A percentile compares a stretch with the other conserved stretches of the same genome.
These are phyloP conservation scores for Cyclotella sp. DNA, from an alignment of 108 stramenopile species.

Conservation along the genomic window DNA sequence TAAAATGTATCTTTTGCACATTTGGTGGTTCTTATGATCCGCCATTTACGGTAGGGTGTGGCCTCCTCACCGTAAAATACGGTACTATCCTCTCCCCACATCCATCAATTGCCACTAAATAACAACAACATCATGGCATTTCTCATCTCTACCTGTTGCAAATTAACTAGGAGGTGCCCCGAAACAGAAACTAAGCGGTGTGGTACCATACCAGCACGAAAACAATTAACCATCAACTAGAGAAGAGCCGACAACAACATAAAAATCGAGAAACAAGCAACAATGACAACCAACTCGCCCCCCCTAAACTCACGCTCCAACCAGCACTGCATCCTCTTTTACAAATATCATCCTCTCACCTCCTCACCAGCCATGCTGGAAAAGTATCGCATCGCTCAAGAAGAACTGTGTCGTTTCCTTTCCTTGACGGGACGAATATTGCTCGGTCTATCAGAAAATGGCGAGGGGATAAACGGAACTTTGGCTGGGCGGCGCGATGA, in stretches of 20 bases:
- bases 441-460: constrained; percentile 65
- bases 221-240: too few relatives aligned
- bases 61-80: too few relatives aligned
- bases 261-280: neutral
- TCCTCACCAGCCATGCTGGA: constrained; percentile 45
- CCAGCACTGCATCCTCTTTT: constrained; percentile 75
- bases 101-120: too few relatives aligned
- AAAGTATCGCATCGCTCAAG: constrained; percentile 58
- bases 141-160: too few relatives aligned
- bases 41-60: too few relatives aligned
- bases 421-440: constrained; percentile 72
- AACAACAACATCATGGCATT: too few relatives aligned
- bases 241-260: neutral
- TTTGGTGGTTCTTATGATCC: too few relatives aligned
- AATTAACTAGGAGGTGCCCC: too few relatives aligned
- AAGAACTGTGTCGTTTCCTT: constrained; percentile 62
- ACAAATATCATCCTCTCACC: constrained; percentile 82
- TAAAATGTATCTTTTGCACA: too few relatives aligned
- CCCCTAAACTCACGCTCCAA: neutral
- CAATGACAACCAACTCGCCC: neutral
- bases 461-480: constrained; percentile 89
- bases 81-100: too few relatives aligned
- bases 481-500: constrained; percentile 62
- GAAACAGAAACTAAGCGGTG: too few relatives aligned
- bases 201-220: too few relatives aligned